A percentile compares a stretch with the other conserved stretches of the same genome.
These are phyloP conservation scores for Diplodia sapinea DNA, from an alignment of 2,329 filamentous ascomycete species.

Conservation along the genomic window DNA sequence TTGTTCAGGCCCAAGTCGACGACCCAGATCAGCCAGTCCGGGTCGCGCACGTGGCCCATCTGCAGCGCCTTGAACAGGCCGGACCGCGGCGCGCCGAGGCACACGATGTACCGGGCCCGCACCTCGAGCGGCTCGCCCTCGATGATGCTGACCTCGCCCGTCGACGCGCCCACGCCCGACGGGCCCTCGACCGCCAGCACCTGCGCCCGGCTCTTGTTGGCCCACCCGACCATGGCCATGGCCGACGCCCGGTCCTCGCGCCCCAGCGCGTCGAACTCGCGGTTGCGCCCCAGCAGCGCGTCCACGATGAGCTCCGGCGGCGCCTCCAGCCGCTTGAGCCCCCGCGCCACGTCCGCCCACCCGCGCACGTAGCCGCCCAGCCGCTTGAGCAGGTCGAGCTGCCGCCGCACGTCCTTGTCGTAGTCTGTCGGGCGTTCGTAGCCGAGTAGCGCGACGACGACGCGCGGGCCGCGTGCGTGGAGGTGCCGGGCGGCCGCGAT, in stretches of 20 bases:
- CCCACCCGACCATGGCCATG: slow-evolving; percentile 91
- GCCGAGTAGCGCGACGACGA: slow-evolving; percentile 83
- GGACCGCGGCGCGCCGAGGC: slow-evolving; percentile 83
- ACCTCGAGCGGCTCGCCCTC: slow-evolving; percentile 83
- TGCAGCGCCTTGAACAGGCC: slow-evolving; percentile 80
- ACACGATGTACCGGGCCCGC: slow-evolving; percentile 80
- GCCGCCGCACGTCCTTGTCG: slow-evolving; percentile 77
- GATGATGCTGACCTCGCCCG: slow-evolving; percentile 60
- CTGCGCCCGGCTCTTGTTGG: slow-evolving; percentile 82
- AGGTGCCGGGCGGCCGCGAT: slow-evolving; percentile 86
- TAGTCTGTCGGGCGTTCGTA: slow-evolving; percentile 82
- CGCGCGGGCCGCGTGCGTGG: slow-evolving; percentile 78
- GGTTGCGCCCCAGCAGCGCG: slow-evolving; percentile 82
- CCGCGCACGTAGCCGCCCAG: slow-evolving; percentile 76
- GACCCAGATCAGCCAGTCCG: slow-evolving; percentile 78
- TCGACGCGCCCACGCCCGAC: slow-evolving; percentile 80
- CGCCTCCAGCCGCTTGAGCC: slow-evolving; percentile 62
- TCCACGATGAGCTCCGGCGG: slow-evolving; percentile 84
- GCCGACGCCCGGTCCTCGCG: slow-evolving; percentile 82
- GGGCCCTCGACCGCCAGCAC: slow-evolving; percentile 90
- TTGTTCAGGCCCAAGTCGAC: slow-evolving; percentile 86
- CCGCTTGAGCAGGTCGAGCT: slow-evolving; percentile 82
- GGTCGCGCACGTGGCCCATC: slow-evolving; percentile 58
- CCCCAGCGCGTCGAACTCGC: slow-evolving; percentile 86
- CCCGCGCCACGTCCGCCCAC: slow-evolving; percentile 64